Percentiles rank a stretch among this genome's conserved stretches.
Evolutionary conservation across 2,329 filamentous ascomycete species (phyloP).

Genomic region (Lasiodiplodia sp.): DNA sequence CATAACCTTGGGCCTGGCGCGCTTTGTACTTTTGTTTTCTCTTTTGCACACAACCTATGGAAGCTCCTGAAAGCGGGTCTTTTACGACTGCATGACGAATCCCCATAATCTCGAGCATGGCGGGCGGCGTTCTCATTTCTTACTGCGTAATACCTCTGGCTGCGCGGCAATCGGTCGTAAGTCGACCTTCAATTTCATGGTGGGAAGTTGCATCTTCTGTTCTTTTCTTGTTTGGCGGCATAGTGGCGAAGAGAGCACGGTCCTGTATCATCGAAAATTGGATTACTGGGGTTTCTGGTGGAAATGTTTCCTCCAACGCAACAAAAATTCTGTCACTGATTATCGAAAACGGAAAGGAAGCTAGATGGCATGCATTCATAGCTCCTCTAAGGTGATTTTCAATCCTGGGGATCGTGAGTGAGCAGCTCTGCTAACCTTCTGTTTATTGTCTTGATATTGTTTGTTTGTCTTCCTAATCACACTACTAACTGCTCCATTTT

Average conservation of each 20-base stretch:
- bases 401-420: background rate
- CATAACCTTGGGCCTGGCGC: background rate
- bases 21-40: background rate
- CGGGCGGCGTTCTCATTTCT: conserved; percentile 19
- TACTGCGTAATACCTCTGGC: background rate
- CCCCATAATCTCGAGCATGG: conserved; percentile 22
- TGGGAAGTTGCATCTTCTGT: background rate
- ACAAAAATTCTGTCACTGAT: background rate
- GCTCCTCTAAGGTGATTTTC: background rate
- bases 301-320: background rate
- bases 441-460: background rate
- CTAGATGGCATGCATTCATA: background rate
- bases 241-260: background rate
- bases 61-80: background rate
- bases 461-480: background rate
- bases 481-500: no score
- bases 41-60: conserved; percentile 12
- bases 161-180: background rate
- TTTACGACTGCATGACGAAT: conserved; percentile 23
- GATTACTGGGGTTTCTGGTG: background rate
- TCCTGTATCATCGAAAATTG: background rate
- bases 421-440: background rate
- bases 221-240: background rate
- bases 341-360: background rate
- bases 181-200: background rate